phyloP scores from a whole-genome alignment of 75 land plant genomes.

The Chamaecyparis obtusa region DNA sequence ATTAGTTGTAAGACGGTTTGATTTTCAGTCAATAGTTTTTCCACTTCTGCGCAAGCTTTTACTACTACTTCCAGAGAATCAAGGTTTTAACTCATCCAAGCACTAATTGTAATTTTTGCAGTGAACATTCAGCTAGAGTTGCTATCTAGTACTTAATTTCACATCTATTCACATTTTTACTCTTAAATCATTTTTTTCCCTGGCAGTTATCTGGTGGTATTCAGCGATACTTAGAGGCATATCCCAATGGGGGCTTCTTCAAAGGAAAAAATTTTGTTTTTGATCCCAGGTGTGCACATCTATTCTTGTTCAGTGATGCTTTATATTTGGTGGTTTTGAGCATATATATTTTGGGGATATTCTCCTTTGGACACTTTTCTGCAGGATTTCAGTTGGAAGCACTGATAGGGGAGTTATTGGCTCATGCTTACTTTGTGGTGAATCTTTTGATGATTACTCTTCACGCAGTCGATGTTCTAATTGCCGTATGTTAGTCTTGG shows the following conservation, averaged over 20 bases:
- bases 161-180: not conserved
- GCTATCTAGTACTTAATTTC: not conserved
- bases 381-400: conserved; percentile 78
- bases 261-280: conserved; percentile 96
- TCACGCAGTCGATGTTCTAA: conserved; percentile 72
- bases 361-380: not conserved
- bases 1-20: not conserved
- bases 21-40: not conserved
- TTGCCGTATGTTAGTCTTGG: conserved; percentile 85
- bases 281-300: conserved; percentile 74
- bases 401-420: conserved; percentile 47
- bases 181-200: not conserved
- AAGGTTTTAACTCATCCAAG: not conserved
- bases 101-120: not conserved
- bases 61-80: not conserved
- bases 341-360: not conserved
- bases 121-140: not conserved
- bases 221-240: conserved; percentile 89
- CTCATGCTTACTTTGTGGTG: conserved; percentile 62
- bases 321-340: not conserved
- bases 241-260: conserved; percentile 91
- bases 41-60: not conserved
- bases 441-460: conserved; percentile 81
- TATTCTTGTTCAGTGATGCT: conserved; percentile 1
- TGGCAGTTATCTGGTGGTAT: conserved; percentile 92